A percentile compares a stretch with the other conserved stretches of the same genome.
These are phyloP conservation scores for Cornus controversa DNA, from an alignment of 148 eudicot genomes.

Conservation along the genomic window DNA sequence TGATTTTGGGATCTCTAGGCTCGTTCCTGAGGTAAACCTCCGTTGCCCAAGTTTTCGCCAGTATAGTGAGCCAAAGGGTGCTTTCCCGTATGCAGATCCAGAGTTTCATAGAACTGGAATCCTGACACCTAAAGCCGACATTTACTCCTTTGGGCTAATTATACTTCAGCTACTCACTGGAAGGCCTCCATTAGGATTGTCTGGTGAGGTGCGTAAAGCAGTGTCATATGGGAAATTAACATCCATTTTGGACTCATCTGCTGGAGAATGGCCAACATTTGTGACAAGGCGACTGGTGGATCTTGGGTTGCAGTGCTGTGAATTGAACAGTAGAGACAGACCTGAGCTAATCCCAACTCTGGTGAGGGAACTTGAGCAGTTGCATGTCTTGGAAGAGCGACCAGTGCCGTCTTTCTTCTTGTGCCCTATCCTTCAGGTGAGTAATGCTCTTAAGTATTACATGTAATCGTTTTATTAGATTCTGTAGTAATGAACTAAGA, in stretches of 20 bases:
- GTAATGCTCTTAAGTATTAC: conserved; percentile 6
- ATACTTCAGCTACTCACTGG: conserved; percentile 75
- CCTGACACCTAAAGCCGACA: conserved; percentile 64
- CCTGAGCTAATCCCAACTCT: conserved; percentile 62
- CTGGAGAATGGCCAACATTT: conserved; percentile 69
- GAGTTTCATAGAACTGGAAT: conserved; percentile 59
- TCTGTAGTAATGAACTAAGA: no score
- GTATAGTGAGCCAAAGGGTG: conserved; percentile 47
- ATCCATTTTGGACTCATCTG: conserved; percentile 65
- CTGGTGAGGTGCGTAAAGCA: conserved; percentile 50
- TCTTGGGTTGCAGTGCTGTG: conserved; percentile 70
- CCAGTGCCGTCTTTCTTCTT: conserved; percentile 63
- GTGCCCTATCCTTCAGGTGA: conserved; percentile 74
- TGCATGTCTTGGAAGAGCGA: conserved; percentile 60
- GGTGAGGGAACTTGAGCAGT: conserved; percentile 67
- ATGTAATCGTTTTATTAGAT: neutral
- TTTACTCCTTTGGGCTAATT: conserved; percentile 68
- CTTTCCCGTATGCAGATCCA: conserved; percentile 69
- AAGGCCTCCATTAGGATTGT: conserved; percentile 49
- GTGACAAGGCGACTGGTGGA: conserved; percentile 59
- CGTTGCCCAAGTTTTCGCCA: conserved; percentile 57
- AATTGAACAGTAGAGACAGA: conserved; percentile 57
- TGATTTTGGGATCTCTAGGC: conserved; percentile 58
- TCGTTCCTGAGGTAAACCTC: conserved; percentile 42
- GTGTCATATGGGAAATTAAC: conserved; percentile 47